Conservation (phyloP, 2,329 filamentous ascomycete genomes). For the Phoma sp. region DNA sequence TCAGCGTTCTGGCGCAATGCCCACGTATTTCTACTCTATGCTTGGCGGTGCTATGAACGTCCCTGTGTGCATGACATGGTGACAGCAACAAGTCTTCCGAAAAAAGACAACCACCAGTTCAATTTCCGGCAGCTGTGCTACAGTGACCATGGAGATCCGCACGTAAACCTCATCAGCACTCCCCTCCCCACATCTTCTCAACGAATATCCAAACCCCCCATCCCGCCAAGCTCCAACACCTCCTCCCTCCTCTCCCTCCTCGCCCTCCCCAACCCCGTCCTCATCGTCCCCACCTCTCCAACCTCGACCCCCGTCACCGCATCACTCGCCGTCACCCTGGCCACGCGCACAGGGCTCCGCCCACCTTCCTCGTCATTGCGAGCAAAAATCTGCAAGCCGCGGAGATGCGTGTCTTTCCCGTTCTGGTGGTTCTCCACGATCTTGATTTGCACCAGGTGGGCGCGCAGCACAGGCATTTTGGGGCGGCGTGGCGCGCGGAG, state of each 20-base stretch:
- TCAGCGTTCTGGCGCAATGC: neutral
- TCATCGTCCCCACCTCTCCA: slow-evolving; percentile 13
- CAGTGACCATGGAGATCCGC: no score
- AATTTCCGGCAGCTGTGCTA: no score
- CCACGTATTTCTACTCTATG: neutral
- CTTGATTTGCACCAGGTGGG: slow-evolving; percentile 87
- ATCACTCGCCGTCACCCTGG: slow-evolving; percentile 9
- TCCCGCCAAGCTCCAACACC: slow-evolving; percentile 18
- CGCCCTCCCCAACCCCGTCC: slow-evolving; percentile 14
- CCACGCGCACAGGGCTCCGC: slow-evolving; percentile 13
- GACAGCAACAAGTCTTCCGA: no score
- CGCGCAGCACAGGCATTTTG: slow-evolving; percentile 77
- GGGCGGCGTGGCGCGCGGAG: slow-evolving; percentile 50
- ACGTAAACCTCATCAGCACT: neutral
- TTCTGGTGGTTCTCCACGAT: slow-evolving; percentile 98
- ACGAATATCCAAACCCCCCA: slow-evolving; percentile 5
- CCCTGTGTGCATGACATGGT: no score
- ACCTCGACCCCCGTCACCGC: slow-evolving; percentile 3
- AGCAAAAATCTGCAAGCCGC: slow-evolving; percentile 86
- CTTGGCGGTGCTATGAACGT: no score
- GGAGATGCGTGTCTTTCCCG: slow-evolving; percentile 97
- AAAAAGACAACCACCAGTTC: no score
- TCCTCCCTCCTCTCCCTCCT: slow-evolving; percentile 19
- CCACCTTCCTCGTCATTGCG: slow-evolving; percentile 45
- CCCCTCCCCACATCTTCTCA: neutral